Evolutionary conservation across 306 rosid species (phyloP).

Genomic region (Vicia villosa): DNA sequence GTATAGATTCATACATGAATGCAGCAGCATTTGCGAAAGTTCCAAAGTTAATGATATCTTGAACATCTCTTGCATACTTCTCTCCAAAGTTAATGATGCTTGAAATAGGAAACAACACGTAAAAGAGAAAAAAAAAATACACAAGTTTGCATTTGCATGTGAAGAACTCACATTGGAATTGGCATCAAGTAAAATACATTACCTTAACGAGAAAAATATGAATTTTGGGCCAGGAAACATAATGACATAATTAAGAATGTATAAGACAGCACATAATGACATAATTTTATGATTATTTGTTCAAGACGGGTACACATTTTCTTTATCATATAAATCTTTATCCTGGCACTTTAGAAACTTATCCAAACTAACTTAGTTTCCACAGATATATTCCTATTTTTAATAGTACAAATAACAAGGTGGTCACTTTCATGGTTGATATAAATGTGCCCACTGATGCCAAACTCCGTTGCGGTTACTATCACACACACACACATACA

Average conservation of each 20-base stretch:
- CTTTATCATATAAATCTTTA: slow-evolving; percentile 31
- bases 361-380: slow-evolving; percentile 26
- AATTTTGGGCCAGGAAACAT: no score
- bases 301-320: slow-evolving; percentile 31
- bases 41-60: slow-evolving; percentile 82
- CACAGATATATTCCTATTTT: slow-evolving; percentile 28
- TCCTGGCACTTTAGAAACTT: slow-evolving; percentile 1
- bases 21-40: slow-evolving; percentile 87
- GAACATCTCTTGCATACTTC: slow-evolving; percentile 85
- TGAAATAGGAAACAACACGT: neutral
- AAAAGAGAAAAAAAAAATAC: neutral
- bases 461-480: slow-evolving; percentile 33
- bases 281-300: slow-evolving; percentile 20
- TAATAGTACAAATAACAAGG: neutral
- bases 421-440: slow-evolving; percentile 30
- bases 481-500: slow-evolving; percentile 29
- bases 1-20: slow-evolving; percentile 85
- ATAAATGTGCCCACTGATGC: neutral
- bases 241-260: slow-evolving; percentile 2
- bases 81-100: slow-evolving; percentile 39
- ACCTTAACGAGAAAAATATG: no score
- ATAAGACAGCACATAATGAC: slow-evolving; percentile 8
- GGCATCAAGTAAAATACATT: no score
- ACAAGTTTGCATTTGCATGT: neutral
- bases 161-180: slow-evolving; percentile 25